Evolutionary conservation across 2,329 filamentous ascomycete genomes (phyloP).

Genomic region (Metarhizium guizhouense): DNA sequence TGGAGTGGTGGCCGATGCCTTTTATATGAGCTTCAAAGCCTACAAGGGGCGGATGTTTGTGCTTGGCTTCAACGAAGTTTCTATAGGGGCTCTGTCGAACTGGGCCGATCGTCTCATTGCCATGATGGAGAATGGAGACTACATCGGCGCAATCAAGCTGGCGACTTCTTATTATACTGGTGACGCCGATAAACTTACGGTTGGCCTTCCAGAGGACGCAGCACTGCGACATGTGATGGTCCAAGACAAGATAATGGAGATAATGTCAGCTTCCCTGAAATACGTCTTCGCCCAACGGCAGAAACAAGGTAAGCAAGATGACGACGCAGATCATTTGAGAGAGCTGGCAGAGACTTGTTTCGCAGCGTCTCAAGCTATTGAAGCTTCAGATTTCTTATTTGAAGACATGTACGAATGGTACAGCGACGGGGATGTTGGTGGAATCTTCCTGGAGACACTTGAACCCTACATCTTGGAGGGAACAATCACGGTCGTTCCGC

Average conservation of each 20-base stretch:
- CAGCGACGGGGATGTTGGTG: conserved; percentile 63
- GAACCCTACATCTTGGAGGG: conserved; percentile 81
- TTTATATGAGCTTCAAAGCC: conserved; percentile 93
- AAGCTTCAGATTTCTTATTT: conserved; percentile 76
- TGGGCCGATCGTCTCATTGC: conserved; percentile 93
- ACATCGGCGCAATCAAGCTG: conserved; percentile 80
- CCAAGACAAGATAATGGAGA: conserved; percentile 80
- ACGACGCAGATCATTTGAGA: conserved; percentile 53
- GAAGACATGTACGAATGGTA: conserved; percentile 87
- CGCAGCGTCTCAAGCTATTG: conserved; percentile 68
- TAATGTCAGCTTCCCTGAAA: conserved; percentile 84
- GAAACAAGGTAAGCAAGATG: conserved; percentile 30
- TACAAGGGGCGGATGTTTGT: conserved; percentile 93
- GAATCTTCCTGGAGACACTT: conserved; percentile 77
- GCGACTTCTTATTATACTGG: conserved; percentile 90
- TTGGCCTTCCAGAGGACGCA: conserved; percentile 84
- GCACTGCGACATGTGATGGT: conserved; percentile 70
- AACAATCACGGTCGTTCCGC: conserved; percentile 66
- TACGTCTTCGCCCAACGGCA: conserved; percentile 70
- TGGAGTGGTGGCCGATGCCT: conserved; percentile 92
- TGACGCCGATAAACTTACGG: conserved; percentile 85
- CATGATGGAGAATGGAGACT: conserved; percentile 94
- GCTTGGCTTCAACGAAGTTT: conserved; percentile 86
- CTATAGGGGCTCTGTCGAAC: conserved; percentile 86
- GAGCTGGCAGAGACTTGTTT: conserved; percentile 81